These are phyloP conservation scores for Xylaria sp. DNA, from an alignment of 2,329 filamentous ascomycete species.

Conservation along the genomic window DNA sequence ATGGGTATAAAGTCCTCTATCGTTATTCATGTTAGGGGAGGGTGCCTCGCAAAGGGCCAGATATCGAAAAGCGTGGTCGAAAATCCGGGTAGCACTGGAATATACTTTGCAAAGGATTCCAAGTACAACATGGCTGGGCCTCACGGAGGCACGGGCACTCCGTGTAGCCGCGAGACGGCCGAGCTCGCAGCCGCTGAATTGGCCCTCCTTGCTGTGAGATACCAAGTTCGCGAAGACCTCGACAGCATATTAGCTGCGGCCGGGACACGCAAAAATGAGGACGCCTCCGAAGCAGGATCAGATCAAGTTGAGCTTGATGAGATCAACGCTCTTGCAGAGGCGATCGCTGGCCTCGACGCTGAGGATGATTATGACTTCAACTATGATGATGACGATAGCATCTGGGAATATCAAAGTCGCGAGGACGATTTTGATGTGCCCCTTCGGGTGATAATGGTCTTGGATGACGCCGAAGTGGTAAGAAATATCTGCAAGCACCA, in stretches of 20 bases:
- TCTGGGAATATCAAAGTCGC: neutral
- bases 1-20: neutral
- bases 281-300: neutral
- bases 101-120: constrained; percentile 3
- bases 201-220: neutral
- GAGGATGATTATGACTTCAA: neutral
- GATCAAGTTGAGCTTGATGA: neutral
- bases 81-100: neutral
- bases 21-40: neutral
- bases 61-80: neutral
- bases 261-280: neutral
- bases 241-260: neutral
- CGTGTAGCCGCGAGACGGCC: neutral
- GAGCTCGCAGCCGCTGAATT: neutral
- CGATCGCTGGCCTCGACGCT: neutral
- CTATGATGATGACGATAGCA: neutral
- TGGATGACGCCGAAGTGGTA: constrained; percentile 4
- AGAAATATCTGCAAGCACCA: constrained; percentile 13
- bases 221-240: neutral
- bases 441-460: constrained; percentile 9
- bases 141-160: neutral
- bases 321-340: neutral
- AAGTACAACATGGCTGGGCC: constrained; percentile 1
- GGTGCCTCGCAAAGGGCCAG: neutral
- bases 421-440: neutral